Percentiles rank a stretch among this genome's conserved stretches.
These are phyloP conservation scores for Anethum foeniculum DNA, from an alignment of 140 eudicot genomes.

Conservation along the genomic window DNA sequence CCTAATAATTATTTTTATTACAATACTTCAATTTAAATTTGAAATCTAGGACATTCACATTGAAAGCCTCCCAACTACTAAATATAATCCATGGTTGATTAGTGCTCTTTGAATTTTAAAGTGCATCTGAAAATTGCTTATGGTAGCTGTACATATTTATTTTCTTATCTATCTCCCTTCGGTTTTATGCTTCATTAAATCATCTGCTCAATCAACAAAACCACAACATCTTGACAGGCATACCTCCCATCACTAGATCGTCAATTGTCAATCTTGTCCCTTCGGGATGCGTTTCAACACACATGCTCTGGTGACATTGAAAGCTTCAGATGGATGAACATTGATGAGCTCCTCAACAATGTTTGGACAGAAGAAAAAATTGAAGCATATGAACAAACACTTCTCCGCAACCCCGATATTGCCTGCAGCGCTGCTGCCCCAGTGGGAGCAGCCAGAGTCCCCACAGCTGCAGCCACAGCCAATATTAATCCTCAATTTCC, in stretches of 20 bases:
- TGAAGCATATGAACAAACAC: constrained; percentile 41
- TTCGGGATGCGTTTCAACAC: constrained; percentile 70
- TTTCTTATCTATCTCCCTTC: not conserved
- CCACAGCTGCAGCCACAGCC: not conserved
- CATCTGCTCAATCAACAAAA: constrained; percentile 37
- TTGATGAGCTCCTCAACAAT: constrained; percentile 82
- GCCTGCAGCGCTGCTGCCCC: constrained; percentile 6
- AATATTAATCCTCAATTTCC: constrained; percentile 18
- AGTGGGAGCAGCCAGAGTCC: not conserved
- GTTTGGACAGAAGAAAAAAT: constrained; percentile 83
- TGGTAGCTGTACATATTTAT: not conserved
- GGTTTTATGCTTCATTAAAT: constrained; percentile 11
- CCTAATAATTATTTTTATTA: not conserved
- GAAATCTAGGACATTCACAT: not conserved
- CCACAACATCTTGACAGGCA: constrained; percentile 29
- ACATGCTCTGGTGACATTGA: constrained; percentile 50
- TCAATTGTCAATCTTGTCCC: constrained; percentile 70
- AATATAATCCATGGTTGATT: not conserved
- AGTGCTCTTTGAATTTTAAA: not conserved
- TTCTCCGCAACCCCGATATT: not conserved
- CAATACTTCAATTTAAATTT: not conserved
- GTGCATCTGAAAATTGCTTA: not conserved
- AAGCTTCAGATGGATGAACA: constrained; percentile 79
- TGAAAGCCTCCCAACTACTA: not conserved
- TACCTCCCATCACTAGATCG: constrained; percentile 30